phyloP scores from a whole-genome alignment of 2,329 filamentous ascomycete species.

The Xylariaceae sp. region DNA sequence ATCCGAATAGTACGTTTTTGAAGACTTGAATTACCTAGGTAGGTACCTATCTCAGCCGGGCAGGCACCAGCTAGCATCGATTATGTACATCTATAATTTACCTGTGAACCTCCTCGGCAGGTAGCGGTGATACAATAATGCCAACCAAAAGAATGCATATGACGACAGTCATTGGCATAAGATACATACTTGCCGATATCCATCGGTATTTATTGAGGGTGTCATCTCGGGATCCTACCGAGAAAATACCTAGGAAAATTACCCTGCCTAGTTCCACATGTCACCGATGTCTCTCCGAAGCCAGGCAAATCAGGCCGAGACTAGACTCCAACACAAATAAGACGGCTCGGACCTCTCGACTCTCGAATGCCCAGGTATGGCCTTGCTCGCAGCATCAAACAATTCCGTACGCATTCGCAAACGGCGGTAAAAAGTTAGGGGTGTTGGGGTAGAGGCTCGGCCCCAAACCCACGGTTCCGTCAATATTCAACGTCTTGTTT shows the following conservation, averaged over 20 bases:
- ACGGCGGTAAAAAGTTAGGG: background rate
- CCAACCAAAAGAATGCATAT: too few relatives aligned
- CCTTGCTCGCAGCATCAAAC: constrained; percentile 10
- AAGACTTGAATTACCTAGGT: too few relatives aligned
- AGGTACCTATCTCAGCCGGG: too few relatives aligned
- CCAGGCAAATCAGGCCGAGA: background rate
- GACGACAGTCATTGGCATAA: too few relatives aligned
- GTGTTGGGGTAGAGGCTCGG: background rate
- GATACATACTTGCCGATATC: background rate
- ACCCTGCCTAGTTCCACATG: background rate
- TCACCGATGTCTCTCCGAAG: constrained; percentile 3
- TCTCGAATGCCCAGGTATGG: background rate
- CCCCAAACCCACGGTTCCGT: constrained; percentile 2
- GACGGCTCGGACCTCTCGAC: constrained; percentile 8
- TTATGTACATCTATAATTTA: too few relatives aligned
- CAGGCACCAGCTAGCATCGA: too few relatives aligned
- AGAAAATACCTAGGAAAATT: background rate
- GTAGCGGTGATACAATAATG: too few relatives aligned
- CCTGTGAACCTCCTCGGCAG: too few relatives aligned
- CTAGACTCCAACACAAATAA: constrained; percentile 6
- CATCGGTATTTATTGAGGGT: constrained; percentile 5
- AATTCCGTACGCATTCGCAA: background rate
- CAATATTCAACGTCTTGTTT: background rate
- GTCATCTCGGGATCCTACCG: constrained; percentile 1
- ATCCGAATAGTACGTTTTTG: too few relatives aligned